Base-by-base conservation (phyloP, 106 monocot species). In the Allium cepa region DNA sequence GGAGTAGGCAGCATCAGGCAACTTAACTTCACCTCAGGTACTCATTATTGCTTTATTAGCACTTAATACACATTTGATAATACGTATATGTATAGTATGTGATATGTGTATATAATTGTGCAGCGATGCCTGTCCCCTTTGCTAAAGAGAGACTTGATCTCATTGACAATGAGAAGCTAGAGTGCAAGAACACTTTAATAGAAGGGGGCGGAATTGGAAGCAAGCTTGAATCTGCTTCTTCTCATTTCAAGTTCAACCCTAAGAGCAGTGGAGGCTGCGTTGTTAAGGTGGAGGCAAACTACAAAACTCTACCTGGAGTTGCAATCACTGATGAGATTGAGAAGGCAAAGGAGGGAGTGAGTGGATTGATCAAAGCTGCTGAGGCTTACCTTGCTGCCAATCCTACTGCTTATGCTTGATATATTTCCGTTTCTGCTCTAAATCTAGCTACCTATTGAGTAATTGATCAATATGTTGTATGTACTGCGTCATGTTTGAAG, bases 1-100 rank as follows among this genome's bases (percentile, higher is more conserved):
- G 56, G 13, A n/a, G 63, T 53, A 0, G 84, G 84, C 7, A 80
- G 77, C 61, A 22, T 78, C 3, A 71, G 77, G 59, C 68, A 81
- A 50, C 28, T 81, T 75, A 71, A 85, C 47, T 85, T 81, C 74
- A 50, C 71, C 14, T 11, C 77, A 60, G 85, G 85, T 81, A 12
- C 15, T 15, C 53, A 7, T 11, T 55, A 15, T 55, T 15, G 53
- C 13, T 55, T 55, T 55, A 4, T 6, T 6, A 55, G 11, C 13
- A 12, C 15, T 55, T 1, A 8, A 3, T 55, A 55, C 53, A 55
- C 53, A 15, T 12, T 55, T 55, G 53, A 1, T 7, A 4, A 55
- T 53, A 53, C 1, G 10, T 53, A 55, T 55, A 12, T 11, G 11
- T 3, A 15, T 11, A 55, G 53, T 55, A 3, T 15, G 3, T 55